Evolutionary conservation across 1,284 basidiomycete genomes (phyloP).

Genomic region (Trichosporon sp.): DNA sequence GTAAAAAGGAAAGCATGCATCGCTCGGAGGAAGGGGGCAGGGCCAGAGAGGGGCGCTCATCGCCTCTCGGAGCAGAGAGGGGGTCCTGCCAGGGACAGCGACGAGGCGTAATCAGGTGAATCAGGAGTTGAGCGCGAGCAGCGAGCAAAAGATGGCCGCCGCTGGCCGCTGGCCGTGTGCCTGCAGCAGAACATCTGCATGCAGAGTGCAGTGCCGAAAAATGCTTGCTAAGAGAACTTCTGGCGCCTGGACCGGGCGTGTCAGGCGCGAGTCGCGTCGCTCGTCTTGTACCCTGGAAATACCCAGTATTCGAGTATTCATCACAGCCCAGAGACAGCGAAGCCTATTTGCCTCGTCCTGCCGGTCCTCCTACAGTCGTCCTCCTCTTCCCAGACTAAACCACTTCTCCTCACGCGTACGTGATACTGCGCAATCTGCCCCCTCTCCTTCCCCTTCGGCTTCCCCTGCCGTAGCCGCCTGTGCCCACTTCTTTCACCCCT

Average conservation of each 20-base stretch:
- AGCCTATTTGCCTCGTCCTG: no score
- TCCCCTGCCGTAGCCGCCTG: not conserved
- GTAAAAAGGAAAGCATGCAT: constrained; percentile 8
- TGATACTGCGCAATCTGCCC: not conserved
- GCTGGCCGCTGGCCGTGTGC: not conserved
- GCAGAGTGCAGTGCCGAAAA: no score
- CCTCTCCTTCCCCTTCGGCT: not conserved
- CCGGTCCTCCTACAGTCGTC: no score
- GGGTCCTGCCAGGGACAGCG: not conserved
- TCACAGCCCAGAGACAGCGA: no score
- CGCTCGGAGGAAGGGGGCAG: not conserved
- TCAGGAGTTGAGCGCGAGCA: not conserved
- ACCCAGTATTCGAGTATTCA: not conserved
- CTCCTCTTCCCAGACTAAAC: no score
- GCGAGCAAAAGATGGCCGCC: not conserved
- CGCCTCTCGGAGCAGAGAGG: constrained; percentile 7
- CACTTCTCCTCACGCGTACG: no score
- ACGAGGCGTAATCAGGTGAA: not conserved
- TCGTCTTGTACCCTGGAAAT: not conserved
- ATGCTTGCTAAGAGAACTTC: no score
- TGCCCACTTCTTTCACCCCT: not conserved
- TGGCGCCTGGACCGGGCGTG: not conserved
- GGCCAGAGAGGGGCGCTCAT: not conserved
- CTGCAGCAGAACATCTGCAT: not conserved
- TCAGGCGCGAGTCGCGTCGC: constrained; percentile 2